Conservation (phyloP, 257 asterid genomes). For the Cordia subcordata region DNA sequence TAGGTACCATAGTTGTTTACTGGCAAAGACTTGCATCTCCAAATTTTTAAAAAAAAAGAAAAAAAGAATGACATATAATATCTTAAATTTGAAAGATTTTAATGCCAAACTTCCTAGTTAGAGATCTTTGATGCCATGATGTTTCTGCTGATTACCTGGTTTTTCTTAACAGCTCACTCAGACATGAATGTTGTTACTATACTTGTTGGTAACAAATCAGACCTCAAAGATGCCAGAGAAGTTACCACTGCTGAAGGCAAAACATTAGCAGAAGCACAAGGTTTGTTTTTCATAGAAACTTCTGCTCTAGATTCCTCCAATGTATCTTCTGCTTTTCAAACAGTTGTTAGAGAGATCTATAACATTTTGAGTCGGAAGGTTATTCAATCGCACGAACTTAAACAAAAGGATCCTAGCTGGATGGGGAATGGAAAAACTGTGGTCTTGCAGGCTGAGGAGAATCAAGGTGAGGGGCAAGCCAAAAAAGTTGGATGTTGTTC, state of each 20-base stretch:
- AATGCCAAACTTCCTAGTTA: too few relatives aligned
- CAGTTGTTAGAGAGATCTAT: slow-evolving; percentile 75
- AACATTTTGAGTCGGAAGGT: slow-evolving; percentile 82
- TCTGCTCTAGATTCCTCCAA: slow-evolving; percentile 92
- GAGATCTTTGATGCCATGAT: too few relatives aligned
- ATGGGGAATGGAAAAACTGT: slow-evolving; percentile 60
- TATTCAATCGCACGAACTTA: slow-evolving; percentile 87
- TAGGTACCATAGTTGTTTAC: too few relatives aligned
- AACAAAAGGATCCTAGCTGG: slow-evolving; percentile 47
- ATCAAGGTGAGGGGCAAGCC: slow-evolving; percentile 27
- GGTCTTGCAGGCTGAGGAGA: slow-evolving; percentile 53
- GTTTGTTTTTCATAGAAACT: slow-evolving; percentile 83
- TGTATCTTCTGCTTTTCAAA: slow-evolving; percentile 65
- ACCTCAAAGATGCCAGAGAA: slow-evolving; percentile 84
- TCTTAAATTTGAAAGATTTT: too few relatives aligned
- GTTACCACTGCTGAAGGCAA: slow-evolving; percentile 85
- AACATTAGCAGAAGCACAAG: slow-evolving; percentile 72
- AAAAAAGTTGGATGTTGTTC: slow-evolving; percentile 65
- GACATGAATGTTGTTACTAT: slow-evolving; percentile 94
- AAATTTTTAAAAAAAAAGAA: too few relatives aligned
- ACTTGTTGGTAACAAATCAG: slow-evolving; percentile 88
- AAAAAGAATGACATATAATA: too few relatives aligned
- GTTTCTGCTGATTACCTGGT: too few relatives aligned
- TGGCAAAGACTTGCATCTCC: too few relatives aligned
- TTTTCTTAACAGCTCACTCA: slow-evolving; percentile 59